A percentile compares a stretch with the other conserved stretches of the same genome.
phyloP scores from a whole-genome alignment of 2,329 filamentous ascomycete genomes.

The Fusarium bulbicola region DNA sequence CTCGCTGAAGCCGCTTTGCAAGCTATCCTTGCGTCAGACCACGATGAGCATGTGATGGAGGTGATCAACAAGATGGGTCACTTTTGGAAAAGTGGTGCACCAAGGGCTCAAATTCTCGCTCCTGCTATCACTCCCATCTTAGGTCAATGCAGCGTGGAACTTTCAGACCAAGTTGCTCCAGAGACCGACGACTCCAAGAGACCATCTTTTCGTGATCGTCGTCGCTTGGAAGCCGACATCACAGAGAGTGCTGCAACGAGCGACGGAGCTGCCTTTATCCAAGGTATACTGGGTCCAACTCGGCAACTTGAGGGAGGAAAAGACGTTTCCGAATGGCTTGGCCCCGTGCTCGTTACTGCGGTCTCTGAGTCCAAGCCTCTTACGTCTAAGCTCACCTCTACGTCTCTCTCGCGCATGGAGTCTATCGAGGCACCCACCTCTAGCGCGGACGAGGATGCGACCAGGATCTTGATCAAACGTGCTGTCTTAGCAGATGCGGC shows the following conservation, averaged over 20 bases:
- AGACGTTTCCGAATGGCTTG: constrained; percentile 12
- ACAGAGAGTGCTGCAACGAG: background rate
- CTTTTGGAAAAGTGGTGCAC: constrained; percentile 7
- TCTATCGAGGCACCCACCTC: background rate
- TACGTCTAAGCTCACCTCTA: background rate
- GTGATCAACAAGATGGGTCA: constrained; percentile 18
- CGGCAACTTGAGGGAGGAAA: constrained; percentile 15
- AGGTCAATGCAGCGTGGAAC: constrained; percentile 6
- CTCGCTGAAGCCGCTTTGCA: constrained; percentile 36
- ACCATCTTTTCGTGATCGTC: background rate
- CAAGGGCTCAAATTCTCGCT: constrained; percentile 12
- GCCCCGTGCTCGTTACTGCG: constrained; percentile 4
- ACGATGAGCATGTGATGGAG: background rate
- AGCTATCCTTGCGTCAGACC: constrained; percentile 22
- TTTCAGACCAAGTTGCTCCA: background rate
- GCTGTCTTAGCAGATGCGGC: background rate
- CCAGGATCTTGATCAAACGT: background rate
- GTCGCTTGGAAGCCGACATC: background rate
- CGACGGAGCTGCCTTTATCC: background rate
- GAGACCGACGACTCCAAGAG: background rate
- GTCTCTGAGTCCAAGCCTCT: background rate
- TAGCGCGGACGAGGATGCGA: background rate
- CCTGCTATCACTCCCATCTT: background rate
- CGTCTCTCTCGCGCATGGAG: background rate
- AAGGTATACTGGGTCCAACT: constrained; percentile 12